A percentile compares a stretch with the other conserved stretches of the same genome.
Evolutionary conservation across 2,329 filamentous ascomycete species (phyloP).

Genomic region (Beauveria caledonica): DNA sequence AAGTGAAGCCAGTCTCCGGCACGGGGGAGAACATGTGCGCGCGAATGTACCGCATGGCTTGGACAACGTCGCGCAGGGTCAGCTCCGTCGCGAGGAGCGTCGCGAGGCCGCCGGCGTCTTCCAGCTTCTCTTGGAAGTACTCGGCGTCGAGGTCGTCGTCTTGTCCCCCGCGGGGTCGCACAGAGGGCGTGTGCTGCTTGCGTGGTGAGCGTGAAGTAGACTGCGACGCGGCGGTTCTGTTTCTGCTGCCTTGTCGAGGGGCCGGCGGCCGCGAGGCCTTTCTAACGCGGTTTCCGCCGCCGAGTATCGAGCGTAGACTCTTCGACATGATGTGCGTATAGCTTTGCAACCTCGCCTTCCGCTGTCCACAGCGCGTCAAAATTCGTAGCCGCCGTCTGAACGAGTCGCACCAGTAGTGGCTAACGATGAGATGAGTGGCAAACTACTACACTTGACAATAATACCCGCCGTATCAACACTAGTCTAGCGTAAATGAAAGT

Average conservation of each 20-base stretch:
- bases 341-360: background rate
- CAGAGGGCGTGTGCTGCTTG: background rate
- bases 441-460: background rate
- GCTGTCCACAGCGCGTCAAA: no score
- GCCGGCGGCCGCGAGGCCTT: conserved; percentile 21
- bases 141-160: conserved; percentile 19
- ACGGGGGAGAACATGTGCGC: conserved; percentile 56
- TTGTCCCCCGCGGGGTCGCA: conserved; percentile 20
- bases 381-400: no score
- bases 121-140: conserved; percentile 40
- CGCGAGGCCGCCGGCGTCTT: conserved; percentile 54
- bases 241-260: conserved; percentile 3
- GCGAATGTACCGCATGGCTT: conserved; percentile 56
- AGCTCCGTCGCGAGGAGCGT: conserved; percentile 46
- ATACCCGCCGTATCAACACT: background rate
- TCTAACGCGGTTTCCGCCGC: conserved; percentile 26
- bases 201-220: background rate
- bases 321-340: conserved; percentile 21
- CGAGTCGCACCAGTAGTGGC: background rate
- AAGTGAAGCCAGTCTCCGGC: conserved; percentile 56
- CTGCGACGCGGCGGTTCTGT: background rate
- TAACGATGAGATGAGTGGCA: background rate
- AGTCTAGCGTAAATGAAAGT: background rate
- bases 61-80: conserved; percentile 51
- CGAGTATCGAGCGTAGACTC: conserved; percentile 30